Evolutionary conservation across 345 rosid species (phyloP).

Genomic region (Psidium friedrichsthalianum): DNA sequence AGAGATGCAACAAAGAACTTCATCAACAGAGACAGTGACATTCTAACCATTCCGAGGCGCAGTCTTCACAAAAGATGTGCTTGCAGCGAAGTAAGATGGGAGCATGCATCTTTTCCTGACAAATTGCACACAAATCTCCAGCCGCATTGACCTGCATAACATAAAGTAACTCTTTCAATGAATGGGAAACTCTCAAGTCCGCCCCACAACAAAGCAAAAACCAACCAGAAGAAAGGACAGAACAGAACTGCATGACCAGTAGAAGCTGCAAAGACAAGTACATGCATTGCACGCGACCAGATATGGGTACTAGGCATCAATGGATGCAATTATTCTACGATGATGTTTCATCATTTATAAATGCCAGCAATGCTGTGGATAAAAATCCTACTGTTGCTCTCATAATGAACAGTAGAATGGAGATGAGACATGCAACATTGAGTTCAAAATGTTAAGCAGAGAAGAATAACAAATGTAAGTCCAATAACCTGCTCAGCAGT

Average conservation of each 20-base stretch:
- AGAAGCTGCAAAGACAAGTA: background rate
- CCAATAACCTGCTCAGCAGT: slow-evolving; percentile 83
- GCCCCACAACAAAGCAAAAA: background rate
- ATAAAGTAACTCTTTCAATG: background rate
- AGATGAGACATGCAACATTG: background rate
- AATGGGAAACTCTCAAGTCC: background rate
- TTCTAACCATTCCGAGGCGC: slow-evolving; percentile 94
- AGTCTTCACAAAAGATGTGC: slow-evolving; percentile 97
- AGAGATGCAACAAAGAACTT: background rate
- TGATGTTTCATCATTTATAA: background rate
- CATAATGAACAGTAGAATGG: background rate
- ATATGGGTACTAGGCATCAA: background rate
- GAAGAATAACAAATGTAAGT: background rate
- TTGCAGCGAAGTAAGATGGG: slow-evolving; percentile 90
- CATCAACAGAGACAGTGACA: background rate
- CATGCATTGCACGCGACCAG: background rate
- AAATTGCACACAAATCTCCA: slow-evolving; percentile 92
- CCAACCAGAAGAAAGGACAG: background rate
- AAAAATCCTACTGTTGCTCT: background rate
- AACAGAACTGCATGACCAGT: background rate
- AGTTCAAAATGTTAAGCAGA: background rate
- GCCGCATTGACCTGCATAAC: slow-evolving; percentile 77
- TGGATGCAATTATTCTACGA: background rate
- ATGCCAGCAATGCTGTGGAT: background rate
- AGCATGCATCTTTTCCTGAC: slow-evolving; percentile 99